These are phyloP conservation scores for Platismatia glauca DNA, from an alignment of 495 filamentous ascomycete genomes.

Conservation along the genomic window DNA sequence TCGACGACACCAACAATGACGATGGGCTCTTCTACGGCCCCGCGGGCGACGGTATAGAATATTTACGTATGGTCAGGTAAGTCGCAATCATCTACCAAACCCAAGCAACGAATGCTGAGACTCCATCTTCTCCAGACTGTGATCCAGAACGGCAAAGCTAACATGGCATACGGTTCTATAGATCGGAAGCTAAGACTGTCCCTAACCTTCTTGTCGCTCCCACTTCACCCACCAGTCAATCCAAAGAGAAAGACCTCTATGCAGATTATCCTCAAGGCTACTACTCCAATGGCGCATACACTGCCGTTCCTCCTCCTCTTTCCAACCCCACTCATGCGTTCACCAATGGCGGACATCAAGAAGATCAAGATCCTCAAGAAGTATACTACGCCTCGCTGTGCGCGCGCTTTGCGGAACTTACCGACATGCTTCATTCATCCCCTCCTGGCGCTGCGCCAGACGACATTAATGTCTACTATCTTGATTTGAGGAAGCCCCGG, in stretches of 20 bases:
- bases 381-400: constrained; percentile 57
- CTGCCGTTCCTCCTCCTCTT: constrained; percentile 31
- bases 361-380: constrained; percentile 43
- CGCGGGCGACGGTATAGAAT: constrained; percentile 57
- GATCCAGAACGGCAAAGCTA: constrained; percentile 18
- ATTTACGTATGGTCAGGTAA: constrained; percentile 76
- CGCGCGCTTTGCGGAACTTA: constrained; percentile 50
- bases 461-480: background rate
- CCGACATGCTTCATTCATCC: constrained; percentile 44
- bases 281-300: constrained; percentile 65
- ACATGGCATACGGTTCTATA: constrained; percentile 39
- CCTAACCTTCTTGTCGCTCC: constrained; percentile 55
- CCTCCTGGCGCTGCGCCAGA: constrained; percentile 34
- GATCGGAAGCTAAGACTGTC: constrained; percentile 63
- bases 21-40: constrained; percentile 42
- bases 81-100: constrained; percentile 19
- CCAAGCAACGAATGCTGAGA: constrained; percentile 10
- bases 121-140: constrained; percentile 2
- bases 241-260: constrained; percentile 32
- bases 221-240: constrained; percentile 37
- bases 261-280: constrained; percentile 36
- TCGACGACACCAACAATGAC: constrained; percentile 46
- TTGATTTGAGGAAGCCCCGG: background rate
- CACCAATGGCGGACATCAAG: constrained; percentile 21
- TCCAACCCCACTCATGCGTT: constrained; percentile 6